Percentiles rank a stretch among this genome's conserved stretches.
phyloP scores from a whole-genome alignment of 768 basidiomycete species.

The Cystofilobasidium ferigula region DNA sequence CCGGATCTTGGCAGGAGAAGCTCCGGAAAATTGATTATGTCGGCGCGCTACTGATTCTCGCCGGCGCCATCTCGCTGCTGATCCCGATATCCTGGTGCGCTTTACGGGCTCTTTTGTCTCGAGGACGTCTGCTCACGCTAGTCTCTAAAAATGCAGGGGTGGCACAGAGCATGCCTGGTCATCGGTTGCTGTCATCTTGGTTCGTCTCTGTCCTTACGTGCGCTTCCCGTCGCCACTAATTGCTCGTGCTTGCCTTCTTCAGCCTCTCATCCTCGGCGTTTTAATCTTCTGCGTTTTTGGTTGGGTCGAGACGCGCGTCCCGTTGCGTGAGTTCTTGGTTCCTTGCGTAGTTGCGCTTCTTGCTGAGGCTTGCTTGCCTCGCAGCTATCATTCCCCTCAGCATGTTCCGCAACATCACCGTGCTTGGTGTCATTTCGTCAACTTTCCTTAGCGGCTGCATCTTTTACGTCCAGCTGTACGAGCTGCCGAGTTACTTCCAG shows the following conservation, averaged over 20 bases:
- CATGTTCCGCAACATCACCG: constrained; percentile 58
- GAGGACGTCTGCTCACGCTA: not conserved
- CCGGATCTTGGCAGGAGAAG: constrained; percentile 54
- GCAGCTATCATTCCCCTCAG: constrained; percentile 40
- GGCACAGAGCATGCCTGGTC: constrained; percentile 63
- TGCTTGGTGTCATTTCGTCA: constrained; percentile 55
- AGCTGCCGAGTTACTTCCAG: constrained; percentile 20
- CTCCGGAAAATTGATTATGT: constrained; percentile 55
- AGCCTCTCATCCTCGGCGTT: constrained; percentile 49
- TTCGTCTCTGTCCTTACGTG: not conserved
- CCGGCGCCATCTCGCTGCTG: constrained; percentile 53
- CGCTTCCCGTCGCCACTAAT: not conserved
- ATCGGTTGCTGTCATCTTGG: constrained; percentile 53
- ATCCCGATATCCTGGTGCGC: constrained; percentile 56
- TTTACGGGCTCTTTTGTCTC: no score
- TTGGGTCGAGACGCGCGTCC: constrained; percentile 61
- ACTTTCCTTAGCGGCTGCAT: constrained; percentile 53
- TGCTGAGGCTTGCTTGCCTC: no score
- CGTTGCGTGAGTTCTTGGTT: constrained; percentile 30
- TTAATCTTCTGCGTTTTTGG: constrained; percentile 51
- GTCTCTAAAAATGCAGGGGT: constrained; percentile 42
- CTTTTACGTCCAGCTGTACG: constrained; percentile 47
- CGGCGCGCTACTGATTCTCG: constrained; percentile 51
- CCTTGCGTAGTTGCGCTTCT: no score
- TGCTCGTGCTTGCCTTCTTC: not conserved